Conservation (phyloP, 805 yeast genomes). For the Blastobotrys muscicola region DNA sequence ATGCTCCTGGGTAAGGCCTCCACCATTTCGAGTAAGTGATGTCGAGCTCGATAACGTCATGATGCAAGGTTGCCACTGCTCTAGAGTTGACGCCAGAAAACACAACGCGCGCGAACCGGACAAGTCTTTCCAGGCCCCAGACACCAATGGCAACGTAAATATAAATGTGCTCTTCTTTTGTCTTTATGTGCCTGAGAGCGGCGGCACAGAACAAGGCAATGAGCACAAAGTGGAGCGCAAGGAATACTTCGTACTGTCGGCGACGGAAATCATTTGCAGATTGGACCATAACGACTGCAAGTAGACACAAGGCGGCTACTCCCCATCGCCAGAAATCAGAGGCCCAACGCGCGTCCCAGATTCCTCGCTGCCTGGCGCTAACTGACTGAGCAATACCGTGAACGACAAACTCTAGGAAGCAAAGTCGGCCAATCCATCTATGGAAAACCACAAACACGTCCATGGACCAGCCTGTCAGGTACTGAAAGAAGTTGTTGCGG, state of each 20-base stretch:
- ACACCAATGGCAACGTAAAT: conserved; percentile 28
- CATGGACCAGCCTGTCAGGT: conserved; percentile 52
- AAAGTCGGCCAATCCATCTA: conserved; percentile 25
- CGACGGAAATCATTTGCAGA: conserved; percentile 44
- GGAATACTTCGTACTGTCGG: conserved; percentile 46
- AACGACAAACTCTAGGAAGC: conserved; percentile 17
- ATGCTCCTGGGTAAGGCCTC: conserved; percentile 46
- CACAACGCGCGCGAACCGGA: conserved; percentile 4
- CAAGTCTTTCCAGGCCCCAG: conserved; percentile 7
- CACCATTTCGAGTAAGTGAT: conserved; percentile 34
- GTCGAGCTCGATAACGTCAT: conserved; percentile 16
- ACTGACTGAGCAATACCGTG: conserved; percentile 15
- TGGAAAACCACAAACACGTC: conserved; percentile 56
- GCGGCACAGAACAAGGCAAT: conserved; percentile 31
- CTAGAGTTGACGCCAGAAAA: conserved; percentile 3
- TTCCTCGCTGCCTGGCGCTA: conserved; percentile 22
- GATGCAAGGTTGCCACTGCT: conserved; percentile 4
- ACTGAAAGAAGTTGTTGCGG: conserved; percentile 58
- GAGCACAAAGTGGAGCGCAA: conserved; percentile 40
- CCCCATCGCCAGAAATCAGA: conserved; percentile 31
- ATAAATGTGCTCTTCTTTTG: neutral
- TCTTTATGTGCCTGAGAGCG: neutral
- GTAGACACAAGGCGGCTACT: conserved; percentile 32
- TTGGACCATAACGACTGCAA: conserved; percentile 36
- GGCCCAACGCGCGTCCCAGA: conserved; percentile 15